Percentiles rank a stretch among this genome's conserved stretches.
Conservation (phyloP, 768 basidiomycete genomes). For the Tricholoma saponaceum region DNA sequence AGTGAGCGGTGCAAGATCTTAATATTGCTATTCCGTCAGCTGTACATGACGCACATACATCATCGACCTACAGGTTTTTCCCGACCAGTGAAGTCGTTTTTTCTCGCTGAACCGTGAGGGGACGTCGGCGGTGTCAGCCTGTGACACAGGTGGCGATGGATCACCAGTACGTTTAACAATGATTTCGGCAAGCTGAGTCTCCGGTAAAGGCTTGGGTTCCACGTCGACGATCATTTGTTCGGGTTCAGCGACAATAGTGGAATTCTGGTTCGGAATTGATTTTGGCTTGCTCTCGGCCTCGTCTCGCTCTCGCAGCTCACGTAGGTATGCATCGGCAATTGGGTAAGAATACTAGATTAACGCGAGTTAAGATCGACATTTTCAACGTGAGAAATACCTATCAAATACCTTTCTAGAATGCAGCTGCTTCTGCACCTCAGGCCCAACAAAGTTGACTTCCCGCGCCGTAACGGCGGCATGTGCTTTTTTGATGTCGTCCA, state of each 20-base stretch:
- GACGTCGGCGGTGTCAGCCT: conserved; percentile 63
- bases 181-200: conserved; percentile 12
- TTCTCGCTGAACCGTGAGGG: conserved; percentile 76
- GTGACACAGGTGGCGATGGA: conserved; percentile 18
- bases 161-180: conserved; percentile 33
- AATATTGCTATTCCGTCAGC: not conserved
- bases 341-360: conserved; percentile 58
- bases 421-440: conserved; percentile 55
- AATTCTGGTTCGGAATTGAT: conserved; percentile 15
- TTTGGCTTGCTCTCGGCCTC: conserved; percentile 22
- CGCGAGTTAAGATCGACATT: not conserved
- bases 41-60: not conserved
- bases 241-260: conserved; percentile 33
- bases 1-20: conserved; percentile 66
- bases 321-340: conserved; percentile 57
- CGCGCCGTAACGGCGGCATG: conserved; percentile 39
- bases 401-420: conserved; percentile 61
- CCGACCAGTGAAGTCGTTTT: conserved; percentile 79
- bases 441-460: conserved; percentile 69
- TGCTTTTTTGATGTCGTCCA: conserved; percentile 59
- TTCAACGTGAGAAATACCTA: not conserved
- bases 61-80: conserved; percentile 68
- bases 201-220: conserved; percentile 1
- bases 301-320: conserved; percentile 41
- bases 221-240: conserved; percentile 30